Evolutionary conservation across 108 stramenopile species (phyloP), one percentile per base, ranked within the genome.

Genomic region (Mediolabrus comicus): DNA sequence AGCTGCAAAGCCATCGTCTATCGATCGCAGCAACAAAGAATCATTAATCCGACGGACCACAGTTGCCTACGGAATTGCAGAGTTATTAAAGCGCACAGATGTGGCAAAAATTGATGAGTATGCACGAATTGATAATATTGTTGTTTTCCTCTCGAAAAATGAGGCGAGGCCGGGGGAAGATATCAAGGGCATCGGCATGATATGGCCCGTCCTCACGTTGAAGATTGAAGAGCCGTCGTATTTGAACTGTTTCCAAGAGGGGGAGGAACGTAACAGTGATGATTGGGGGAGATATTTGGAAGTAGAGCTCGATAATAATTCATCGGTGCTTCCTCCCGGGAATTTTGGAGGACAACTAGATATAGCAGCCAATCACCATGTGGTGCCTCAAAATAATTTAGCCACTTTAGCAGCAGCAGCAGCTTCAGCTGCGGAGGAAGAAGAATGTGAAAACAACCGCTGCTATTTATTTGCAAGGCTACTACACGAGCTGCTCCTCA

Each of bases 391-490:
- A 41, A 34, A 33, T 59, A 46, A 65, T 22, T 19, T 53, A 12
- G 14, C 12, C 1, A n/a, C n/a, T n/a, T 1, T 49, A 43, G 22
- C 16, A 22, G 46, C 3, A 22, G 1, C 17, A 17, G 1, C 7
- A 13, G 11, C 27, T 2, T 16, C 41, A 3, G 4, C 4, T n/a
- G 30, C n/a, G 67, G 22, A 13, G 14, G 41, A 69, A 6, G 59
- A 61, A 25, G n/a, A n/a, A n/a, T n/a, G n/a, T n/a, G 30, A 14
- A 17, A 43, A 17, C 49, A 22, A 28, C 19, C 58, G 46, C n/a
- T 75, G 65, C 59, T 59, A 61, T 61, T 33, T 41, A 41, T 32
- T 75, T n/a, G 74, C 65, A 35, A 31, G 60, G n/a, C 35, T 67
- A 0, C 32, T 75, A 27, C 9, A 67, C 60, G 32, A 51, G 26